These are phyloP conservation scores for Chaetomium olivaceum DNA, from an alignment of 2,329 filamentous ascomycete species.

Conservation along the genomic window DNA sequence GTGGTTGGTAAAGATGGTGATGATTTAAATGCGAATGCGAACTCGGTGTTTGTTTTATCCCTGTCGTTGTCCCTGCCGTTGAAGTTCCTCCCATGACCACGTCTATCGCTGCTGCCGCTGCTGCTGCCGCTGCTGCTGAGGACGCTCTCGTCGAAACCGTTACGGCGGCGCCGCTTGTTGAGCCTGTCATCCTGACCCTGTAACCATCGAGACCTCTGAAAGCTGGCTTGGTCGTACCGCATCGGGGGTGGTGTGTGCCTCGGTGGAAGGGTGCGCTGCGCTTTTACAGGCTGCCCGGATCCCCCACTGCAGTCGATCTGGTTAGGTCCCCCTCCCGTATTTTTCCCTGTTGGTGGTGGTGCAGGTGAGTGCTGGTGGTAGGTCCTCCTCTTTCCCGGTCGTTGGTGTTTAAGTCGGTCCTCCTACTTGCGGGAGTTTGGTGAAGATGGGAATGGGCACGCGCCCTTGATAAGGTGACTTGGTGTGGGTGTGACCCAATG, in stretches of 20 bases:
- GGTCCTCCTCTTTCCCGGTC: conserved; percentile 1
- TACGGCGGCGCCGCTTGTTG: conserved; percentile 29
- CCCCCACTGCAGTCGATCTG: conserved; percentile 3
- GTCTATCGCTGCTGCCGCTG: conserved; percentile 19
- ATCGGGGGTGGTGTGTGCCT: conserved; percentile 24
- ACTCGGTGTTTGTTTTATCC: conserved; percentile 8
- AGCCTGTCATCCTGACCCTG: conserved; percentile 29
- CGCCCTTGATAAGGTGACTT: conserved; percentile 22
- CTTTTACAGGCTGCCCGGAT: conserved; percentile 22
- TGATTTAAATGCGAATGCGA: neutral
- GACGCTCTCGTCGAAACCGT: conserved; percentile 27
- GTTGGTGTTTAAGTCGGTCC: neutral
- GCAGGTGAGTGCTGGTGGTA: too few relatives aligned
- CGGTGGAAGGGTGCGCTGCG: neutral
- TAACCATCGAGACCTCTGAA: conserved; percentile 30
- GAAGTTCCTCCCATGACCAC: neutral
- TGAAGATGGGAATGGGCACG: conserved; percentile 16
- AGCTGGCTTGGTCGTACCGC: conserved; percentile 21
- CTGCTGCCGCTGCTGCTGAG: conserved; percentile 15
- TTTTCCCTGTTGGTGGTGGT: neutral
- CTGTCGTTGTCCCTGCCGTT: conserved; percentile 13
- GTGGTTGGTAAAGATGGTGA: neutral
- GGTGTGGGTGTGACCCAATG: neutral
- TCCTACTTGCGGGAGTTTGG: neutral
- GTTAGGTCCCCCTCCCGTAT: conserved; percentile 4